Evolutionary conservation across 1,284 basidiomycete species (phyloP).

Genomic region (Microbotryum lychnidis-dioicae): DNA sequence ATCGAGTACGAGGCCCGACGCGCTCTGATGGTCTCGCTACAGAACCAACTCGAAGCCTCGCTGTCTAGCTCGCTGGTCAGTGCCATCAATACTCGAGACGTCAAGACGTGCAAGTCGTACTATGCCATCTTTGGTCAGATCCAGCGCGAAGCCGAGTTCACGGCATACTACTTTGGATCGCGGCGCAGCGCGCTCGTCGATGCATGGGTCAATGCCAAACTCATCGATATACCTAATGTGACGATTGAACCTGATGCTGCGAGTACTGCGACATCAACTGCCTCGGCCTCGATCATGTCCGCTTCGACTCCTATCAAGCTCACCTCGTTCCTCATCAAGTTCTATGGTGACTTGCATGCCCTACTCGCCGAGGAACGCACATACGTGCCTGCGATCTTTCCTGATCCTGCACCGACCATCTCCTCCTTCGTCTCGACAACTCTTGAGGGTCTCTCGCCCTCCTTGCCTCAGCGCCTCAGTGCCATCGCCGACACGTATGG

Average conservation of each 20-base stretch:
- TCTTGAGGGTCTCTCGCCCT: constrained; percentile 65
- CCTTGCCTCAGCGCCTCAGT: constrained; percentile 65
- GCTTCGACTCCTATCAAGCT: constrained; percentile 42
- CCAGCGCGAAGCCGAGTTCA: constrained; percentile 79
- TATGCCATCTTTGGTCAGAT: constrained; percentile 81
- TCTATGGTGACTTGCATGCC: constrained; percentile 59
- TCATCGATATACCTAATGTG: constrained; percentile 22
- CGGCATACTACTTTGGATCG: constrained; percentile 84
- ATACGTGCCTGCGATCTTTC: constrained; percentile 71
- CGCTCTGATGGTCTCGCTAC: constrained; percentile 73
- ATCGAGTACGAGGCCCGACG: constrained; percentile 74
- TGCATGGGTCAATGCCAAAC: constrained; percentile 51
- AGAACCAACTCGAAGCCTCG: constrained; percentile 85
- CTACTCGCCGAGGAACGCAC: constrained; percentile 63
- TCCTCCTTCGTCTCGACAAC: constrained; percentile 71
- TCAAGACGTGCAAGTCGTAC: constrained; percentile 62
- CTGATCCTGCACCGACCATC: constrained; percentile 62
- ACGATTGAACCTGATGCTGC: constrained; percentile 28
- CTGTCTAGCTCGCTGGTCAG: constrained; percentile 76
- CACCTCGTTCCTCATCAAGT: constrained; percentile 59
- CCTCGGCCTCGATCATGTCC: neutral
- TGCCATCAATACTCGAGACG: constrained; percentile 66
- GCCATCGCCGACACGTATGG: constrained; percentile 58
- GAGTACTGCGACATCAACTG: neutral
- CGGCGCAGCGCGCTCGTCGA: constrained; percentile 56